Evolutionary conservation across 768 basidiomycete genomes (phyloP), one percentile per base, ranked within the genome.

Genomic region (Lyophyllum atratum): DNA sequence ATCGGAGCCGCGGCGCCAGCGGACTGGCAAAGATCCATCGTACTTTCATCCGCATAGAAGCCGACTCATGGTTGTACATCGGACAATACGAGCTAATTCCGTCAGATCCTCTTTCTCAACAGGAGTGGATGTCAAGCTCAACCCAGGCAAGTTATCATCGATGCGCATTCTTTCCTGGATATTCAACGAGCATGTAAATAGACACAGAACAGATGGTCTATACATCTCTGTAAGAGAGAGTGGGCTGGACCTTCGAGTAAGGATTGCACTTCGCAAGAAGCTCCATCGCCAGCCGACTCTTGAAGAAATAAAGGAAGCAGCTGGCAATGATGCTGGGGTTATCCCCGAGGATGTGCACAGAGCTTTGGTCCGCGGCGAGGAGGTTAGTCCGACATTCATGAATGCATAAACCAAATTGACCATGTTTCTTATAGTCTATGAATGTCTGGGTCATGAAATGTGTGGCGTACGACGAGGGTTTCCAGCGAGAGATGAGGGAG

Each of bases 381-480:
- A 74, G 59, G 77, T 76, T 26, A 29, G 52, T 34, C 80, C 14
- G 5, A 22, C 1, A 25, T 8, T 12, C 5, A 15, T 34, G 29
- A 14, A 15, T 1, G 4, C 12, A 22, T n/a, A 28, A 8, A 2
- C 22, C 11, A 26, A 4, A 43, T 12, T 14, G 21, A 1, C 17
- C 19, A 17, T 28, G 49, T 2, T 15, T 50, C 14, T 2, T 2
- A 39, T 17, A 76, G 74, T 51, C 54, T 21, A 61, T 79, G 17
- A 63, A 60, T 0, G 72, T 74, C 1, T 75, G 71, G 70, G 70
- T 68, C 0, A 66, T 77, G 70, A 72, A 76, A 54, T 78, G 77
- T 42, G 64, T 77, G 17, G 75, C 66, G 1, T 78, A 78, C 49
- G 74, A 78, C 44, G 60, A 64, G 5, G 58, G 65, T 0, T 75